These are phyloP conservation scores for Diaporthe longicolla DNA, from an alignment of 2,329 filamentous ascomycete species.

Conservation along the genomic window DNA sequence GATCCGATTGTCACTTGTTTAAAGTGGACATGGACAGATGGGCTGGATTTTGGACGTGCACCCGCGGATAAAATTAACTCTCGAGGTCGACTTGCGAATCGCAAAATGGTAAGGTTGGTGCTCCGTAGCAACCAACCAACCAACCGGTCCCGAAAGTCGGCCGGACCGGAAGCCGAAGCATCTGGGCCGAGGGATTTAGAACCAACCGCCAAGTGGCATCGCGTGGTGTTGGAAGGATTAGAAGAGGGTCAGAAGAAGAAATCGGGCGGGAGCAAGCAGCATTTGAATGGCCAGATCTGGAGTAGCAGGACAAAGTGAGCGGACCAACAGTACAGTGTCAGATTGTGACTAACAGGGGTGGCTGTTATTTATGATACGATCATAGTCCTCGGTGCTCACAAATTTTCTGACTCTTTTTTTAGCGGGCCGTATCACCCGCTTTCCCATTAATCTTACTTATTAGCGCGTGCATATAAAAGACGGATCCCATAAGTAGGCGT, in stretches of 20 bases:
- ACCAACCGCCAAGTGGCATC: constrained; percentile 15
- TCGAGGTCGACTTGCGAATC: neutral
- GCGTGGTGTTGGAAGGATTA: constrained; percentile 23
- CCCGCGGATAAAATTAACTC: too few species aligned
- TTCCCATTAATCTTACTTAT: constrained; percentile 38
- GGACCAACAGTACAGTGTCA: constrained; percentile 34
- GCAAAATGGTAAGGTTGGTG: neutral
- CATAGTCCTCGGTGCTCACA: constrained; percentile 33
- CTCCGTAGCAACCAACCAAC: neutral
- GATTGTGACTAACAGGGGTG: constrained; percentile 36
- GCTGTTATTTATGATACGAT: constrained; percentile 39
- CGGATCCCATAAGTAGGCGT: constrained; percentile 36
- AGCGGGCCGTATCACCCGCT: constrained; percentile 39
- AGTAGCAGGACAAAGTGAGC: constrained; percentile 23
- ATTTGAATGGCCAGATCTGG: constrained; percentile 23
- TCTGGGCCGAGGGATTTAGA: neutral
- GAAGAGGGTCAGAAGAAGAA: neutral
- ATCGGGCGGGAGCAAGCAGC: constrained; percentile 5
- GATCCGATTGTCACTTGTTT: neutral
- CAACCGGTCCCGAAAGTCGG: constrained; percentile 7
- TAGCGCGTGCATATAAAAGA: constrained; percentile 37
- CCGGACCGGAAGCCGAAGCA: neutral
- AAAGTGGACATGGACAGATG: neutral
- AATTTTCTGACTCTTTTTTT: constrained; percentile 38
- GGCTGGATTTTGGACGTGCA: neutral